phyloP scores from a whole-genome alignment of 2,329 filamentous ascomycete genomes.

The Fusarium burgessii region DNA sequence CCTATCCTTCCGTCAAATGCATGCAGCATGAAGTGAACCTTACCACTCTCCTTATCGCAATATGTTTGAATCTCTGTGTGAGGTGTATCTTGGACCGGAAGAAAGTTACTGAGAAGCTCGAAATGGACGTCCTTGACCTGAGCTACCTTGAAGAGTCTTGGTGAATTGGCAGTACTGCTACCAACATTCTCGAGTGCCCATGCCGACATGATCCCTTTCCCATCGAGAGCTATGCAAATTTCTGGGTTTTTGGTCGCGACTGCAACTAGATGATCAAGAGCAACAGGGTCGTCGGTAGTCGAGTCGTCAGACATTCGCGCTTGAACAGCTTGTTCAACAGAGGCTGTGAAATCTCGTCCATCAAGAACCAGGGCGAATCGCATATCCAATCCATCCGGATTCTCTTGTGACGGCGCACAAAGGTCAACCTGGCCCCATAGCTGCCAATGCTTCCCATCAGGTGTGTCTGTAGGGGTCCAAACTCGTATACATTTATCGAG shows the following conservation, averaged over 20 bases:
- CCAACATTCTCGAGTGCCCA: slow-evolving; percentile 93
- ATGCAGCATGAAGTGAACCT: slow-evolving; percentile 81
- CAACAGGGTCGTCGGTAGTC: slow-evolving; percentile 72
- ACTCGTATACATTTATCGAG: slow-evolving; percentile 83
- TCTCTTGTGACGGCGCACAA: slow-evolving; percentile 72
- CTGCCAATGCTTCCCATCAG: slow-evolving; percentile 77
- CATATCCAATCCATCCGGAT: slow-evolving; percentile 34
- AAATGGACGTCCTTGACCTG: slow-evolving; percentile 74
- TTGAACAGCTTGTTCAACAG: slow-evolving; percentile 81
- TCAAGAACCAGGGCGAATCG: slow-evolving; percentile 80
- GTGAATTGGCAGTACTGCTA: slow-evolving; percentile 72
- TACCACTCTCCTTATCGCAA: slow-evolving; percentile 72
- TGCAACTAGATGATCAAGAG: slow-evolving; percentile 85
- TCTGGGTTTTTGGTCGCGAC: slow-evolving; percentile 88
- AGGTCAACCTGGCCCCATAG: slow-evolving; percentile 87
- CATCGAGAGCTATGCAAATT: slow-evolving; percentile 86
- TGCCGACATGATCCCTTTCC: slow-evolving; percentile 86
- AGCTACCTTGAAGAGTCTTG: slow-evolving; percentile 86
- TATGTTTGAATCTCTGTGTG: slow-evolving; percentile 81
- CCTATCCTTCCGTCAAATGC: slow-evolving; percentile 87
- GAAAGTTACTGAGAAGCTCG: slow-evolving; percentile 56
- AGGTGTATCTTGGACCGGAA: slow-evolving; percentile 39
- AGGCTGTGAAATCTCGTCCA: slow-evolving; percentile 80
- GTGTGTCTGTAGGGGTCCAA: slow-evolving; percentile 82
- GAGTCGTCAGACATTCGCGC: slow-evolving; percentile 64